phyloP scores from a whole-genome alignment of 306 rosid genomes.

The Phaseolus lunatus region DNA sequence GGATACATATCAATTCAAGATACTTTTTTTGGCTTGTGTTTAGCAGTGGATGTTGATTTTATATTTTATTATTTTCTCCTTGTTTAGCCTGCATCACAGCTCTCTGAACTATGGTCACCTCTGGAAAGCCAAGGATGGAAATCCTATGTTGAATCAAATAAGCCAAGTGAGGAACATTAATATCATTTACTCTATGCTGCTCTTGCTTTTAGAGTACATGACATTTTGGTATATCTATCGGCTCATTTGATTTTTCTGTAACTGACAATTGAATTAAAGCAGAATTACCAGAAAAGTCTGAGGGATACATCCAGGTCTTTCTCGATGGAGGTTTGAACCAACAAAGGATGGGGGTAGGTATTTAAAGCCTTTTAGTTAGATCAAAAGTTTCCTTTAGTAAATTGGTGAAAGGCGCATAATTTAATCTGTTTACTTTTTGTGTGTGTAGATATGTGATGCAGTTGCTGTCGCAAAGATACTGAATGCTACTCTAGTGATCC shows the following conservation, averaged over 20 bases:
- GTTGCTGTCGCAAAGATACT: slow-evolving; percentile 94
- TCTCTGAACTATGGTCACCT: slow-evolving; percentile 77
- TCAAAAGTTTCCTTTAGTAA: slow-evolving; percentile 5
- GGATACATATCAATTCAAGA: slow-evolving; percentile 30
- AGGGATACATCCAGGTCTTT: slow-evolving; percentile 91
- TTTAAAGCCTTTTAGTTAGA: slow-evolving; percentile 21
- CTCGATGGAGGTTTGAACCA: slow-evolving; percentile 99
- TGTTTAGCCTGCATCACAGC: slow-evolving; percentile 63
- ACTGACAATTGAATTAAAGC: slow-evolving; percentile 47
- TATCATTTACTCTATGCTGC: slow-evolving; percentile 20
- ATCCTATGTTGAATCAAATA: slow-evolving; percentile 61
- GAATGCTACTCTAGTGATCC: slow-evolving; percentile 96
- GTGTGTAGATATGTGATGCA: slow-evolving; percentile 92
- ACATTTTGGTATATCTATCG: slow-evolving; percentile 23
- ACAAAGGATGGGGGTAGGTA: slow-evolving; percentile 99
- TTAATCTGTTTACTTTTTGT: slow-evolving; percentile 35
- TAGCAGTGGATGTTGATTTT: not conserved
- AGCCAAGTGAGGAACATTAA: slow-evolving; percentile 62
- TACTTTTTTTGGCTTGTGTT: slow-evolving; percentile 29
- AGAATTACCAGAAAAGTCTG: slow-evolving; percentile 81
- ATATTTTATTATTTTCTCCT: slow-evolving; percentile 26
- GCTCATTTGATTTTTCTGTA: slow-evolving; percentile 36
- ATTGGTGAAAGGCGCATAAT: slow-evolving; percentile 8
- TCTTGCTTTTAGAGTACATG: slow-evolving; percentile 7
- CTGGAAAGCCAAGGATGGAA: slow-evolving; percentile 74